Percentiles rank a stretch among this genome's conserved stretches.
Conservation (phyloP, 1,284 basidiomycete genomes). For the Entoloma clypeatum region DNA sequence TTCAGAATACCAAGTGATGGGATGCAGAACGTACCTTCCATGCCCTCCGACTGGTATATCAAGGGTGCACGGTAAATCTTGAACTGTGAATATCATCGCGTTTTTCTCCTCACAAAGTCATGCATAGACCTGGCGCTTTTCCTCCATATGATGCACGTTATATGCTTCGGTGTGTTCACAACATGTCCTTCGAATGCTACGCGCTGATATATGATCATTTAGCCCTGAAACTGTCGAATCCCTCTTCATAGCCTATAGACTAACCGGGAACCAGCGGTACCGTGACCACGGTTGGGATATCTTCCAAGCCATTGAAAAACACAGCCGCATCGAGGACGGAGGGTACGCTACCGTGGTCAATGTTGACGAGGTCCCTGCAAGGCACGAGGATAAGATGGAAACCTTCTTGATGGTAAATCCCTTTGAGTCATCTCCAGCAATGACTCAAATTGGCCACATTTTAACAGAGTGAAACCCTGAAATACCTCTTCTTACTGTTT, state of each 20-base stretch:
- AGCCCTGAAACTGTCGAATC: conserved; percentile 95
- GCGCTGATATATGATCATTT: background rate
- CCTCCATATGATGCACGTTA: conserved; percentile 83
- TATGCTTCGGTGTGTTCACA: conserved; percentile 63
- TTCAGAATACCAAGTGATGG: conserved; percentile 60
- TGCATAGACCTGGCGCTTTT: conserved; percentile 39
- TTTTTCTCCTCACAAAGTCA: background rate
- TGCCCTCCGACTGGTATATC: conserved; percentile 81
- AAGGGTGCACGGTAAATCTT: conserved; percentile 59
- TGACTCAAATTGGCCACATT: conserved; percentile 4
- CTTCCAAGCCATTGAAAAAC: conserved; percentile 85
- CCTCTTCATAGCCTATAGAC: conserved; percentile 82
- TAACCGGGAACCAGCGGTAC: conserved; percentile 82
- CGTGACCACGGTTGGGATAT: conserved; percentile 87
- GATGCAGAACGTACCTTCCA: conserved; percentile 34
- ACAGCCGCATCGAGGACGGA: conserved; percentile 71
- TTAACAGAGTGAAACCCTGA: conserved; percentile 80
- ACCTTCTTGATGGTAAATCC: conserved; percentile 81
- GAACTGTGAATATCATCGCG: background rate
- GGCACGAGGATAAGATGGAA: conserved; percentile 88
- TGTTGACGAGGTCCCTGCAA: conserved; percentile 71
- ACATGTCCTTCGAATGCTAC: conserved; percentile 3
- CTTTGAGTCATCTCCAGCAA: background rate
- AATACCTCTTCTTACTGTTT: conserved; percentile 91
- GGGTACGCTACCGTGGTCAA: conserved; percentile 86